phyloP scores from a whole-genome alignment of 1,284 basidiomycete genomes.

The Melanopsichium pennsylvanicum region DNA sequence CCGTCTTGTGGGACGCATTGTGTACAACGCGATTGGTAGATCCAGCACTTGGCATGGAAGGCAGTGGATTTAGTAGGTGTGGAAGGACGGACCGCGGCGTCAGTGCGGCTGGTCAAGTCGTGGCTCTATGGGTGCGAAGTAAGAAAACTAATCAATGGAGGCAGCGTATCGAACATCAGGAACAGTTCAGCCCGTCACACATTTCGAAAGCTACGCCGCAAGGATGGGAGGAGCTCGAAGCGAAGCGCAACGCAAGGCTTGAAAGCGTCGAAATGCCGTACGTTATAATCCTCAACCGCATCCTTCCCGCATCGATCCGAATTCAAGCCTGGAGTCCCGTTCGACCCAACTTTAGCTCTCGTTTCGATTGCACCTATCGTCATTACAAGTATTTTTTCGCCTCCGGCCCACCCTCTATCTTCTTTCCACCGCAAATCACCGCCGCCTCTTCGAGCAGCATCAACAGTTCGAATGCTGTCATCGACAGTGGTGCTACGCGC shows the following conservation, averaged over 20 bases:
- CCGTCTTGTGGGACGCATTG: constrained; percentile 79
- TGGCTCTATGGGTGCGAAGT: constrained; percentile 77
- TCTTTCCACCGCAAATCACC: constrained; percentile 20
- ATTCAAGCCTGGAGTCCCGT: constrained; percentile 96
- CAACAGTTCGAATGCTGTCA: not conserved
- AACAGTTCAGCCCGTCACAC: not conserved
- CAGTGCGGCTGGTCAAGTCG: constrained; percentile 90
- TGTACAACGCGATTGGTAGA: constrained; percentile 57
- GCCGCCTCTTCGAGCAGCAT: not conserved
- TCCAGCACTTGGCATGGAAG: constrained; percentile 51
- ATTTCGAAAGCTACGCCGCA: not conserved
- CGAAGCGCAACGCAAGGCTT: constrained; percentile 35
- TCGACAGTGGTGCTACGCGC: constrained; percentile 13
- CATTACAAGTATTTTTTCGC: constrained; percentile 96
- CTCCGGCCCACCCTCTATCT: constrained; percentile 41
- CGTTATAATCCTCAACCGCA: constrained; percentile 81
- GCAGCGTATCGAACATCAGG: constrained; percentile 4
- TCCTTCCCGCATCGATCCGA: constrained; percentile 87
- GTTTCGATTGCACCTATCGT: constrained; percentile 83
- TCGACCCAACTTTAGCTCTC: constrained; percentile 79
- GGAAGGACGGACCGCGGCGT: constrained; percentile 95
- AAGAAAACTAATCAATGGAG: constrained; percentile 55
- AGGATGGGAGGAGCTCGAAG: constrained; percentile 32
- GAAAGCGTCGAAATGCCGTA: constrained; percentile 75
- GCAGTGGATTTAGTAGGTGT: constrained; percentile 87